phyloP scores from a whole-genome alignment of 2,329 filamentous ascomycete genomes.

The Alternaria consortialis region DNA sequence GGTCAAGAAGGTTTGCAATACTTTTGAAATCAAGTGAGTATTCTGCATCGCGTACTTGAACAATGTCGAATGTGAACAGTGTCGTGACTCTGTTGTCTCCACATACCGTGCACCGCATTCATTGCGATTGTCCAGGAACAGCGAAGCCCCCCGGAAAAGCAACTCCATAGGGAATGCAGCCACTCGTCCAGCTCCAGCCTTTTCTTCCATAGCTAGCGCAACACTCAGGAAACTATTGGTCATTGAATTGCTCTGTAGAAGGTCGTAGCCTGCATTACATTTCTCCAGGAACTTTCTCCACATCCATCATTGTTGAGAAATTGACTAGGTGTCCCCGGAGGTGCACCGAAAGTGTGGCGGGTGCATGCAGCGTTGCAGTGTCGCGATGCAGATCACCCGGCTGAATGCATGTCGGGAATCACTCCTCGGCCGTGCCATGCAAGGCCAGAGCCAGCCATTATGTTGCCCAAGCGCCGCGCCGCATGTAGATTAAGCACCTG shows the following conservation, averaged over 20 bases:
- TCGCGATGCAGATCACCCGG: conserved; percentile 6
- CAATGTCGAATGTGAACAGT: background rate
- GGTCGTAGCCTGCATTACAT: background rate
- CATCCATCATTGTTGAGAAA: background rate
- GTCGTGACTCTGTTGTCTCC: background rate
- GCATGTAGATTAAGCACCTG: background rate
- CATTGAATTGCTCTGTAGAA: background rate
- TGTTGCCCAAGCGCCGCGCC: background rate
- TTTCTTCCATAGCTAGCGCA: background rate
- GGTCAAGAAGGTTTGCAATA: background rate
- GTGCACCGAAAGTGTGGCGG: background rate
- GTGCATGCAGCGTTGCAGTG: background rate
- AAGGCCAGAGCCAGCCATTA: background rate
- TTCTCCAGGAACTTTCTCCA: background rate
- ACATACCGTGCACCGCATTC: background rate
- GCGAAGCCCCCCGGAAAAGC: background rate
- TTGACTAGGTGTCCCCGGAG: conserved; percentile 1
- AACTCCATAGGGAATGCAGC: background rate
- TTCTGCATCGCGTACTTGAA: background rate
- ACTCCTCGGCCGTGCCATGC: background rate
- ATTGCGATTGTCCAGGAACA: background rate
- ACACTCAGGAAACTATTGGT: background rate
- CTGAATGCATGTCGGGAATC: conserved; percentile 1
- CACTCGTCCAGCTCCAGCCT: background rate
- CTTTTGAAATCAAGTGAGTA: background rate